Conservation (phyloP, 2,329 filamentous ascomycete species). For the Fusarium goolgardi region DNA sequence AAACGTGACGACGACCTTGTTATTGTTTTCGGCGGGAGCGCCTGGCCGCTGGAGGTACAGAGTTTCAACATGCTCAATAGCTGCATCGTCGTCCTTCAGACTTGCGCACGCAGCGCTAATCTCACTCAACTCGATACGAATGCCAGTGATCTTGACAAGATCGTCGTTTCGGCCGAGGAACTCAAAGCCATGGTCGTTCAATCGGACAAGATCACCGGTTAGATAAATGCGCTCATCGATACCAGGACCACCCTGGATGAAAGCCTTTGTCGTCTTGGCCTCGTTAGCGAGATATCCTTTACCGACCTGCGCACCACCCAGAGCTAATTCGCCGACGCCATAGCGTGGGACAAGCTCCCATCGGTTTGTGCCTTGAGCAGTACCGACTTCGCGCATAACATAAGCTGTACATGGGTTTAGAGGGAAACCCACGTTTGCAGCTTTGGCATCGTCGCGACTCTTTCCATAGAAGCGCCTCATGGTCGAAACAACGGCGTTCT, state of each 20-base stretch:
- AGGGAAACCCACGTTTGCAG: slow-evolving; percentile 28
- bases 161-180: slow-evolving; percentile 31
- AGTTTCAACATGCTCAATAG: slow-evolving; percentile 25
- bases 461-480: slow-evolving; percentile 25
- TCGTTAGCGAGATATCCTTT: slow-evolving; percentile 30
- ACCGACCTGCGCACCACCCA: slow-evolving; percentile 21
- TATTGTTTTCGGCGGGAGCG: neutral
- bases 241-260: slow-evolving; percentile 18
- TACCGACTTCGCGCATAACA: slow-evolving; percentile 22
- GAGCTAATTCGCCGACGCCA: slow-evolving; percentile 25
- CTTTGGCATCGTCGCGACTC: slow-evolving; percentile 20
- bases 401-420: slow-evolving; percentile 22
- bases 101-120: slow-evolving; percentile 31
- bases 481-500: slow-evolving; percentile 30
- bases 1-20: slow-evolving; percentile 28
- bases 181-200: slow-evolving; percentile 31
- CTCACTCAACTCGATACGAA: slow-evolving; percentile 29
- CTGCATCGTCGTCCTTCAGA: slow-evolving; percentile 16
- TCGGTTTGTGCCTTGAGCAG: neutral
- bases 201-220: slow-evolving; percentile 28
- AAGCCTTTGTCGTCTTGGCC: slow-evolving; percentile 25
- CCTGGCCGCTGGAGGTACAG: slow-evolving; percentile 9
- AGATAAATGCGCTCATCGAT: slow-evolving; percentile 29
- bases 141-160: slow-evolving; percentile 28
- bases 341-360: slow-evolving; percentile 33